Evolutionary conservation across 345 rosid genomes (phyloP).

Genomic region (Kandelia obovata): DNA sequence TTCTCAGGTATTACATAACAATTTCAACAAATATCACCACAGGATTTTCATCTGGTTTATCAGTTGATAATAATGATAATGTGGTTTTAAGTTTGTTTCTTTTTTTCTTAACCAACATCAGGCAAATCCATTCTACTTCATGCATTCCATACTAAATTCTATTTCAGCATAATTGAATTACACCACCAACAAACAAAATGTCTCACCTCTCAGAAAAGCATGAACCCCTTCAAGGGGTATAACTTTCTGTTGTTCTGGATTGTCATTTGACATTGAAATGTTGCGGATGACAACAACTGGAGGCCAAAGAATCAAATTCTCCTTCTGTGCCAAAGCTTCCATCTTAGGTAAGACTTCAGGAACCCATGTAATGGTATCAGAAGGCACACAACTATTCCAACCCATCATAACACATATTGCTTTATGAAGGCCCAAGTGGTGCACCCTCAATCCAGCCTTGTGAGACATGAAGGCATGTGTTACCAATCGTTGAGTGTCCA

Average conservation of each 20-base stretch:
- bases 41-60: too few species aligned
- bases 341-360: slow-evolving; percentile 38
- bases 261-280: slow-evolving; percentile 45
- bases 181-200: not conserved
- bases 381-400: slow-evolving; percentile 42
- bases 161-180: not conserved
- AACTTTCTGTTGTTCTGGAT: slow-evolving; percentile 49
- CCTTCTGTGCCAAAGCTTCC: slow-evolving; percentile 46
- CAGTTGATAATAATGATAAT: too few species aligned
- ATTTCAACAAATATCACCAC: too few species aligned
- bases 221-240: slow-evolving; percentile 43
- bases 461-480: slow-evolving; percentile 55
- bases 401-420: slow-evolving; percentile 58
- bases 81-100: too few species aligned
- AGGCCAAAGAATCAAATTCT: slow-evolving; percentile 55
- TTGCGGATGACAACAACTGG: slow-evolving; percentile 46
- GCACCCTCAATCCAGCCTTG: slow-evolving; percentile 45
- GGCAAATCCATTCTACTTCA: not conserved
- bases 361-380: slow-evolving; percentile 37
- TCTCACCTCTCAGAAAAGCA: slow-evolving; percentile 47
- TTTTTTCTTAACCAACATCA: too few species aligned
- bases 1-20: too few species aligned
- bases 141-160: slow-evolving; percentile 4
- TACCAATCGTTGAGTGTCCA: slow-evolving; percentile 45
- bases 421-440: slow-evolving; percentile 51